These are phyloP conservation scores for Clarireedia paspali DNA, from an alignment of 2,329 filamentous ascomycete species.

Conservation along the genomic window DNA sequence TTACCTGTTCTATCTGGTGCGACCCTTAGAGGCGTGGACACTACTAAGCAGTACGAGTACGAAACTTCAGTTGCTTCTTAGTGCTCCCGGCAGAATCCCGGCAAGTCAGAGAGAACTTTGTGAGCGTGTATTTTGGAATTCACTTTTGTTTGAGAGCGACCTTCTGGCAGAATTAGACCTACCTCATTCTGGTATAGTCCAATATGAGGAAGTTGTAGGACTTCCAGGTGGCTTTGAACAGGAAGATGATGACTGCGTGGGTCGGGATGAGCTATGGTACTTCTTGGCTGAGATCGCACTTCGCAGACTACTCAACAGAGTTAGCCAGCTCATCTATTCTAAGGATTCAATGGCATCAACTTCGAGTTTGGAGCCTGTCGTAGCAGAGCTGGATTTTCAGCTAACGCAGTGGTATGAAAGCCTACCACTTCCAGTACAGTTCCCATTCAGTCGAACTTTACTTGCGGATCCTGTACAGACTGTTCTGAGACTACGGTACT, in stretches of 20 bases:
- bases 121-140: constrained; percentile 79
- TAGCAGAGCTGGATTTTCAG: constrained; percentile 74
- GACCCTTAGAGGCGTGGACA: constrained; percentile 77
- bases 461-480: constrained; percentile 70
- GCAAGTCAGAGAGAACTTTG: constrained; percentile 63
- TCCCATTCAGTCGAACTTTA: constrained; percentile 61
- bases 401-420: constrained; percentile 80
- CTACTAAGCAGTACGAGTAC: constrained; percentile 72
- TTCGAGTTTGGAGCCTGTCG: constrained; percentile 66
- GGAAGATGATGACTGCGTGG: constrained; percentile 56
- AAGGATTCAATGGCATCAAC: constrained; percentile 65
- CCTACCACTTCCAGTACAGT: constrained; percentile 66
- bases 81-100: constrained; percentile 63
- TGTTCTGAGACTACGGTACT: constrained; percentile 71
- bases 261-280: constrained; percentile 76
- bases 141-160: constrained; percentile 73
- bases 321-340: constrained; percentile 73
- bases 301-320: constrained; percentile 66
- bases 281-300: constrained; percentile 78
- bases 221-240: constrained; percentile 70
- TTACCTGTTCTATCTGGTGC: constrained; percentile 75
- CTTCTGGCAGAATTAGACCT: constrained; percentile 72
- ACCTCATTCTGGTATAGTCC: constrained; percentile 74
- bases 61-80: constrained; percentile 72
- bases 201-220: constrained; percentile 73